A percentile compares a stretch with the other conserved stretches of the same genome.
phyloP scores from a whole-genome alignment of 2,329 filamentous ascomycete species.

The Fusarium graminum region DNA sequence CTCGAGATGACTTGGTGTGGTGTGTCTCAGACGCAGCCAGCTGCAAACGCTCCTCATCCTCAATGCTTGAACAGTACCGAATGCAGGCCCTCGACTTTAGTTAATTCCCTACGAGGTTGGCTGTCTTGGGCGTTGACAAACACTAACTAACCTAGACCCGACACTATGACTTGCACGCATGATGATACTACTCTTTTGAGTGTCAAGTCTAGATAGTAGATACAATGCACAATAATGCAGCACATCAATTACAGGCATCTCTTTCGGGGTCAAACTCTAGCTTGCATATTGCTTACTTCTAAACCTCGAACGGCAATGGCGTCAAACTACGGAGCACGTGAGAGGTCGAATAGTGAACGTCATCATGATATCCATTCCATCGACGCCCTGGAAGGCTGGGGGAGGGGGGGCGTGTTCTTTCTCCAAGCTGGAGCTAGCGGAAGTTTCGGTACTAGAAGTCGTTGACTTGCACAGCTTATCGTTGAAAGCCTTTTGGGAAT shows the following conservation, averaged over 20 bases:
- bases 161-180: conserved; percentile 20
- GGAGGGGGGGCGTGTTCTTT: conserved; percentile 11
- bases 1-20: background rate
- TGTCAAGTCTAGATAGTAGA: background rate
- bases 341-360: conserved; percentile 16
- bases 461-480: conserved; percentile 1
- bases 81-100: conserved; percentile 17
- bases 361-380: conserved; percentile 16
- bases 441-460: background rate
- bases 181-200: background rate
- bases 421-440: conserved; percentile 11
- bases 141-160: conserved; percentile 8
- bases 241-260: background rate
- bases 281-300: background rate
- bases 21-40: conserved; percentile 18
- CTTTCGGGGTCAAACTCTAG: background rate
- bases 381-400: conserved; percentile 4
- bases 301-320: background rate
- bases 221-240: background rate
- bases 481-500: conserved; percentile 9
- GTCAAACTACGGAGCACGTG: conserved; percentile 18
- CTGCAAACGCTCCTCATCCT: conserved; percentile 28
- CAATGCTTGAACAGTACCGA: conserved; percentile 19
- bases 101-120: conserved; percentile 7
- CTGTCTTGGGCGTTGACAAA: background rate